Evolutionary conservation across 495 filamentous ascomycete genomes (phyloP).

Genomic region (Neurospora terricola): DNA sequence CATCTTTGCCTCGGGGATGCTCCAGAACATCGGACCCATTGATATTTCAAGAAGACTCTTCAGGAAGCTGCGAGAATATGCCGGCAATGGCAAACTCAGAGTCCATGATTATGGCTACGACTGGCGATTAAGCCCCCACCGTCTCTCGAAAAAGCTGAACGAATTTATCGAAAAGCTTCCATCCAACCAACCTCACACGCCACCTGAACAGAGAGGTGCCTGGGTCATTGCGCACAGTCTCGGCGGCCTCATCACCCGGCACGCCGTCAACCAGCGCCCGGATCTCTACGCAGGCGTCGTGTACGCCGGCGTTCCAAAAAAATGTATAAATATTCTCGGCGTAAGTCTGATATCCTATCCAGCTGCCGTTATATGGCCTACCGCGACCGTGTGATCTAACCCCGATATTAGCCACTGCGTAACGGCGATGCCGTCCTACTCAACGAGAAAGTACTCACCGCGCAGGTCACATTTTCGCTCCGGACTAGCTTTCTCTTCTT

Average conservation of each 20-base stretch:
- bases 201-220: constrained; percentile 51
- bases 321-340: constrained; percentile 85
- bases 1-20: constrained; percentile 75
- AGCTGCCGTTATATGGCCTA: constrained; percentile 9
- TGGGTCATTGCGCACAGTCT: constrained; percentile 82
- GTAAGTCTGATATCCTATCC: constrained; percentile 26
- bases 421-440: constrained; percentile 87
- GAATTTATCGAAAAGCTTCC: constrained; percentile 63
- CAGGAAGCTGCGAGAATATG: constrained; percentile 65
- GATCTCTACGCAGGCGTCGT: constrained; percentile 82
- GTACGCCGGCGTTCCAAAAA: constrained; percentile 76
- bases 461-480: constrained; percentile 90
- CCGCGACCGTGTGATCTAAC: constrained; percentile 10
- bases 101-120: constrained; percentile 93
- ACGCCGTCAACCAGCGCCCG: constrained; percentile 80
- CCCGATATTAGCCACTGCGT: constrained; percentile 48
- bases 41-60: constrained; percentile 79
- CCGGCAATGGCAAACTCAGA: constrained; percentile 57
- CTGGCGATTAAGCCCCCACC: constrained; percentile 80
- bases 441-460: constrained; percentile 82
- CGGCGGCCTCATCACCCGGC: constrained; percentile 80
- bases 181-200: constrained; percentile 51
- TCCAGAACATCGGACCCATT: constrained; percentile 83
- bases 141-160: constrained; percentile 60
- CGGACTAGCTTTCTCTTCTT: constrained; percentile 79